A percentile compares a stretch with the other conserved stretches of the same genome.
Evolutionary conservation across 257 asterid species (phyloP).

Genomic region (Leptodermis oblonga): DNA sequence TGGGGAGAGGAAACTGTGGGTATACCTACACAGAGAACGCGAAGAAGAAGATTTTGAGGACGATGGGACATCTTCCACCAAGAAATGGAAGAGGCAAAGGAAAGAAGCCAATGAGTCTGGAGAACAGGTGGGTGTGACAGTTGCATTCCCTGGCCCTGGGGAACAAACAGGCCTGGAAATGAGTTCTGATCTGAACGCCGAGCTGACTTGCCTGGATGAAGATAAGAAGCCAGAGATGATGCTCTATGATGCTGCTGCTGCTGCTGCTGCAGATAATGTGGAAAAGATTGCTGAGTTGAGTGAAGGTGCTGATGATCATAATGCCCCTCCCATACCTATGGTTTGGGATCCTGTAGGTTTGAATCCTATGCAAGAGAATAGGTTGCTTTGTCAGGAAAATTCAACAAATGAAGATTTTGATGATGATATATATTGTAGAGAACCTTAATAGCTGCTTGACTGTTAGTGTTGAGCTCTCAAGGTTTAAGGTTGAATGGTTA

Average conservation of each 20-base stretch:
- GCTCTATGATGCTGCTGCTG: constrained; percentile 28
- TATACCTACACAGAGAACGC: constrained; percentile 82
- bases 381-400: constrained; percentile 70
- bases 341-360: constrained; percentile 43
- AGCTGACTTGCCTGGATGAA: constrained; percentile 47
- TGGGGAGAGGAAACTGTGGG: constrained; percentile 96
- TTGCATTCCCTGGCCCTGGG: constrained; percentile 46
- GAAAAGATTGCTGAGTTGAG: constrained; percentile 48
- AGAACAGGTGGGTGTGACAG: constrained; percentile 61
- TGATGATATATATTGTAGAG: constrained; percentile 56
- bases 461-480: constrained; percentile 4
- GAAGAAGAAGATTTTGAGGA: constrained; percentile 99
- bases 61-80: constrained; percentile 97
- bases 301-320: constrained; percentile 32
- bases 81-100: constrained; percentile 96
- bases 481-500: not conserved
- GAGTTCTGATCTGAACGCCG: constrained; percentile 66
- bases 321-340: constrained; percentile 29
- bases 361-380: constrained; percentile 47
- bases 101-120: constrained; percentile 76
- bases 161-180: constrained; percentile 58
- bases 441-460: constrained; percentile 46
- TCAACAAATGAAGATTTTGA: constrained; percentile 70
- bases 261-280: constrained; percentile 30
- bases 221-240: constrained; percentile 55